Conservation (phyloP, 495 filamentous ascomycete species). For the Baudoinia panamericana region DNA sequence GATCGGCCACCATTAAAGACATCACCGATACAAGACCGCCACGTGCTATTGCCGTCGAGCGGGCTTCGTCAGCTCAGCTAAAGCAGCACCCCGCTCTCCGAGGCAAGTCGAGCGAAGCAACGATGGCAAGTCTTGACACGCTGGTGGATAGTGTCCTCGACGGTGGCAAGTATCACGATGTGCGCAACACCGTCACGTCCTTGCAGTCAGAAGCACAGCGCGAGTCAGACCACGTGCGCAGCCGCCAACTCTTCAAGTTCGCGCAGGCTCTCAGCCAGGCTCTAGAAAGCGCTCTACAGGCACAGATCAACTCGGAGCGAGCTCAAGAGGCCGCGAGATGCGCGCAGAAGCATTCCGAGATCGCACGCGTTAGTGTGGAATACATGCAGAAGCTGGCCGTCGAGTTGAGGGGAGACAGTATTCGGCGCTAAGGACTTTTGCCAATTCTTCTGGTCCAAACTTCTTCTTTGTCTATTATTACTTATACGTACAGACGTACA, state of each 20-base stretch:
- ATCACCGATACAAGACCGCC: neutral
- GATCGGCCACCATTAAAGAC: neutral
- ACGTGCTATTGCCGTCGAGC: neutral
- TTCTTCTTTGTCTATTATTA: too few relatives aligned
- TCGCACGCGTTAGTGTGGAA: conserved; percentile 6
- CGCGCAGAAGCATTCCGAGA: conserved; percentile 10
- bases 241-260: conserved; percentile 7
- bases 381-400: conserved; percentile 15
- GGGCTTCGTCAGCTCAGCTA: neutral
- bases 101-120: neutral
- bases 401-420: too few relatives aligned
- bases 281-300: conserved; percentile 9
- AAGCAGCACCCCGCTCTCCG: neutral
- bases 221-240: conserved; percentile 8
- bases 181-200: neutral
- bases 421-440: too few relatives aligned
- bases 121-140: neutral
- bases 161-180: too few relatives aligned
- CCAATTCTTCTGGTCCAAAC: too few relatives aligned
- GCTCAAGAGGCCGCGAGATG: conserved; percentile 9
- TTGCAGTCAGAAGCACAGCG: conserved; percentile 2
- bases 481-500: too few relatives aligned
- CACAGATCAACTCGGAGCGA: conserved; percentile 12
- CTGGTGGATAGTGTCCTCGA: neutral
- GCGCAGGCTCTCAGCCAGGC: conserved; percentile 14